These are phyloP conservation scores for Cenococcum geophilum DNA, from an alignment of 495 filamentous ascomycete genomes.

Conservation along the genomic window DNA sequence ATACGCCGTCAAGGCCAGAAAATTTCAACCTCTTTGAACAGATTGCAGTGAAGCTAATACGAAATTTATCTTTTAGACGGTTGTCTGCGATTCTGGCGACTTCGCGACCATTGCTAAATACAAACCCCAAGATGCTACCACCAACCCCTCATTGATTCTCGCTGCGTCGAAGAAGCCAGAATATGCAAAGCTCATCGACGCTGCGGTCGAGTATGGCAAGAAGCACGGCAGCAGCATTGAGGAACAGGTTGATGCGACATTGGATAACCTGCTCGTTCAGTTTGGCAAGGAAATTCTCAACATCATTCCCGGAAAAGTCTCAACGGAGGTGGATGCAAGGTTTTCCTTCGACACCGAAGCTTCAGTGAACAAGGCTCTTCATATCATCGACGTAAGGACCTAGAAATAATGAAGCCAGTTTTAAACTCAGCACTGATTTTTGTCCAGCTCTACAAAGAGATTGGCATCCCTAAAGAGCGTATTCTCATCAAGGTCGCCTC, in stretches of 20 bases:
- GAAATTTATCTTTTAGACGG: conserved; percentile 51
- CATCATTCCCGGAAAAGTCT: conserved; percentile 97
- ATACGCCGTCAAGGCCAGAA: conserved; percentile 1
- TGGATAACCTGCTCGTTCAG: conserved; percentile 88
- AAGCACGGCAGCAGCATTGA: conserved; percentile 57
- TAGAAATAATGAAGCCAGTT: not conserved
- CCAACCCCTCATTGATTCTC: conserved; percentile 97
- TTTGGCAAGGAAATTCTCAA: conserved; percentile 96
- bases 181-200: conserved; percentile 88
- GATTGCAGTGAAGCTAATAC: conserved; percentile 1
- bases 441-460: conserved; percentile 77
- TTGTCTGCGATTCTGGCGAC: conserved; percentile 94
- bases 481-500: conserved; percentile 88
- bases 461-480: conserved; percentile 87
- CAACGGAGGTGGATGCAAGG: conserved; percentile 93
- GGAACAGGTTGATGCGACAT: conserved; percentile 38
- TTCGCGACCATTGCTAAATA: conserved; percentile 91
- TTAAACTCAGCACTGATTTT: conserved; percentile 4
- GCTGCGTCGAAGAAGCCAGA: conserved; percentile 96
- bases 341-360: conserved; percentile 93
- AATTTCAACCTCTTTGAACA: conserved; percentile 1
- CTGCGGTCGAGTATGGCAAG: conserved; percentile 82
- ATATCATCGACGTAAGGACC: conserved; percentile 82
- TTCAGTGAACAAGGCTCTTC: conserved; percentile 91
- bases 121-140: conserved; percentile 99